Conservation (phyloP, 2,329 filamentous ascomycete species). For the Acarospora socialis region DNA sequence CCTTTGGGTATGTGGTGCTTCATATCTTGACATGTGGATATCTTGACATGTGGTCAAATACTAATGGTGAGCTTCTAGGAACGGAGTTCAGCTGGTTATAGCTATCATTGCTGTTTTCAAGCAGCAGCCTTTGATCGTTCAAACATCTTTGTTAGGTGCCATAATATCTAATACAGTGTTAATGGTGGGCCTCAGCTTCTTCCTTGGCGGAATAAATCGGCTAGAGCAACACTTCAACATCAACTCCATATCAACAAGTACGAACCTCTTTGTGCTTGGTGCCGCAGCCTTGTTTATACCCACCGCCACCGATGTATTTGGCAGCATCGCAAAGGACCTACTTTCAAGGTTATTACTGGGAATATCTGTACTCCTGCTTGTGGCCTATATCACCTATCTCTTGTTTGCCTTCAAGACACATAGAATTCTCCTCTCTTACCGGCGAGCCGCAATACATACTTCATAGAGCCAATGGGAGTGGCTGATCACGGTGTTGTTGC, state of each 20-base stretch:
- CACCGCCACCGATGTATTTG: neutral
- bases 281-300: constrained; percentile 2
- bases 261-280: constrained; percentile 1
- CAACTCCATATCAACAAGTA: neutral
- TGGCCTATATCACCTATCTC: constrained; percentile 1
- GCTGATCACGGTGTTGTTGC: no score
- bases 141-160: constrained; percentile 1
- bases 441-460: neutral
- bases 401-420: neutral
- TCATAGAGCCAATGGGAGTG: no score
- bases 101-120: constrained; percentile 2
- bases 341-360: neutral
- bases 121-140: neutral
- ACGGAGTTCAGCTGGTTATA: constrained; percentile 1
- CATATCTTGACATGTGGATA: no score
- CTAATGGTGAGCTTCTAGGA: neutral
- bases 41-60: no score
- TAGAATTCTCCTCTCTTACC: neutral
- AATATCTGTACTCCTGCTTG: constrained; percentile 1
- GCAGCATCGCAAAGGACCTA: neutral
- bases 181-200: constrained; percentile 1
- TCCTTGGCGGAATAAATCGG: constrained; percentile 2
- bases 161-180: constrained; percentile 1
- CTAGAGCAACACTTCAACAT: constrained; percentile 1
- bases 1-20: neutral